Base-by-base conservation (phyloP, 2,329 filamentous ascomycete genomes). In the Ophiostoma populinum region DNA sequence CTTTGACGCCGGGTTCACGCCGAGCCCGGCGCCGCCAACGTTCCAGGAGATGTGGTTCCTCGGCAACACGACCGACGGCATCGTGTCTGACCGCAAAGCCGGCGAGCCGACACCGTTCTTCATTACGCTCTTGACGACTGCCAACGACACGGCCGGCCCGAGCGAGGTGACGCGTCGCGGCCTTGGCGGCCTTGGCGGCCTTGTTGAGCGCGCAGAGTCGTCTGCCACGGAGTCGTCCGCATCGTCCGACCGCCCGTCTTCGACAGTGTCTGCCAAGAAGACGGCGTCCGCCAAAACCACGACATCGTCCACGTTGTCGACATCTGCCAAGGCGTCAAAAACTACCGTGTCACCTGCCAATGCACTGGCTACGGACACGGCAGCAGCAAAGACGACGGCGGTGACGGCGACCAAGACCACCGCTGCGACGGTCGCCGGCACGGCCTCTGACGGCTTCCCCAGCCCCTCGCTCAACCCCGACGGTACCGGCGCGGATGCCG, bases 91-190 rank as follows among this genome's bases (percentile, higher is more conserved):
- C 27, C 57, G 75, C 4, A 93, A 87, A 52, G 75, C 75, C 1
- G 86, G 86, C 43, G 86, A 93, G 55, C 67, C 75, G 7, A 92
- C 87, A 0, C 86, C 87, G 0, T 92, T 94, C 54, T 92, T 78
- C 52, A 79, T 93, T 44, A 82, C 75, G 19, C 63, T 92, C 36
- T 57, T 85, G 9, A 53, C 59, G 4, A 62, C 65, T 0, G 42
- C 54, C 12, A 55, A 61, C 31, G 47, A 53, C 21, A 48, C 19
- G 8, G 44, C 51, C 8, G 46, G 49, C 2, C 35, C 49, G 25
- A 44, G 52, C 41, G 32, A 39, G 17, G 38, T 53, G 10, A 34
- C 50, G 13, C 42, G 38, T 4, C 50, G 48, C 40, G 46, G 48
- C 24, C n/a, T n/a, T n/a, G n/a, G n/a, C n/a, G n/a, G n/a, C n/a